Base-by-base conservation (phyloP, 2,329 filamentous ascomycete genomes). In the Fusarium nygamai region DNA sequence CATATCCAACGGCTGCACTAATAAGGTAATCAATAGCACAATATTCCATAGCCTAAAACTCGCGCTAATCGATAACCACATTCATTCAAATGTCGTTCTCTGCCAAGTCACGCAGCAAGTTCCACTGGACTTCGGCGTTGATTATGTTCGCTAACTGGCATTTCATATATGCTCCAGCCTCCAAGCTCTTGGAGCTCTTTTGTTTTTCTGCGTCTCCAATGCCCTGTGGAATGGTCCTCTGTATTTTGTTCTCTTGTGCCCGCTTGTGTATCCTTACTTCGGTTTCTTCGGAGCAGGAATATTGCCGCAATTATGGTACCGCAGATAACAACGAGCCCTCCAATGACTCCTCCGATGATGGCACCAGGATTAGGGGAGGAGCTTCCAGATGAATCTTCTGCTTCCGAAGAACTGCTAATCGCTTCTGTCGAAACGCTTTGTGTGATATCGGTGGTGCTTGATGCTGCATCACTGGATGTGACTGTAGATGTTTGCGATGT, bases 341-440 rank as follows among this genome's bases (percentile, higher is more conserved):
- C 82, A 13, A 85, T 69, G 2, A 80, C 79, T 6, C 82, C 83
- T 20, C 83, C 83, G 8, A 84, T 73, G 20, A 84, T 83, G 22
- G 77, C 78, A 6, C 79, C 80, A 3, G 71, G 76, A 39, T 80
- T 80, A 39, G 74, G 81, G 6, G 76, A 17, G 1, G 64, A 43
- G 17, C 20, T 36, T 27, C 11, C 22, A 14, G 67, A 58, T 4
- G 58, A 20, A 20, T 38, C 34, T 8, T 56, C 14, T 19, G 43
- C 50, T 20, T 53, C 39, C 11, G 58, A 63, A 19, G 57, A 56
- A 27, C 8, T 51, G 24, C 31, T 44, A 2, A 16, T 46, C 14
- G 41, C 6, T 61, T 62, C 57, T 14, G 43, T 22, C 5, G 46
- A 58, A 11, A n/a, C 46, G 17, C n/a, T 43, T n/a, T 22, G 50